These are phyloP conservation scores for Gossypium gossypioides DNA, from an alignment of 441 rosid genomes.

Conservation along the genomic window DNA sequence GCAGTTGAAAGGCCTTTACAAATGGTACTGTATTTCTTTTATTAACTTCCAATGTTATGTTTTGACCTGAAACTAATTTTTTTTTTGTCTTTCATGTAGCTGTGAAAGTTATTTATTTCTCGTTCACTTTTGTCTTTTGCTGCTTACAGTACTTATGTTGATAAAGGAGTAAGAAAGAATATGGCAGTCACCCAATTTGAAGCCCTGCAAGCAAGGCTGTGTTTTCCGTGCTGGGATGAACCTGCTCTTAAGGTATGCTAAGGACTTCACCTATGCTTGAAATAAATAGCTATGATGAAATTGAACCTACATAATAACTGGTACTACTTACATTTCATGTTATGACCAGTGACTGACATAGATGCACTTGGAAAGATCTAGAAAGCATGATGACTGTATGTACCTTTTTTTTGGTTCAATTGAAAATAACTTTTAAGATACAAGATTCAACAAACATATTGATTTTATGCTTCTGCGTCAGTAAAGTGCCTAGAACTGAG, in stretches of 20 bases:
- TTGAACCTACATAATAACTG: background rate
- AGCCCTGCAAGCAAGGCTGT: slow-evolving; percentile 84
- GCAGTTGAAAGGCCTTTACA: slow-evolving; percentile 33
- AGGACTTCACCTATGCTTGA: background rate
- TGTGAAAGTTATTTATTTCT: background rate
- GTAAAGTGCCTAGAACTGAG: background rate
- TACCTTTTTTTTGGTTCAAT: background rate
- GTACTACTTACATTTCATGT: background rate
- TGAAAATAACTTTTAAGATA: background rate
- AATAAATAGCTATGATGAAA: background rate
- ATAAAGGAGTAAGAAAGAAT: slow-evolving; percentile 77
- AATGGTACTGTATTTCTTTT: slow-evolving; percentile 17
- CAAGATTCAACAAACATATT: background rate
- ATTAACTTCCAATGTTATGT: background rate
- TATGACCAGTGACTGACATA: background rate
- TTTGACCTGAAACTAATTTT: background rate
- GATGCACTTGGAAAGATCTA: background rate
- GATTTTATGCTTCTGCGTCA: background rate
- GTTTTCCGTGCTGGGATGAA: slow-evolving; percentile 97
- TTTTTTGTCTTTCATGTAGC: background rate
- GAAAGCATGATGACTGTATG: background rate
- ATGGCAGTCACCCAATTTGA: slow-evolving; percentile 98
- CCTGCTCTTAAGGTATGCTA: slow-evolving; percentile 75
- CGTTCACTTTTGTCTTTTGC: background rate
- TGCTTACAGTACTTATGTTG: slow-evolving; percentile 50